phyloP scores from a whole-genome alignment of 306 rosid species.

The Phaseolus lunatus region DNA sequence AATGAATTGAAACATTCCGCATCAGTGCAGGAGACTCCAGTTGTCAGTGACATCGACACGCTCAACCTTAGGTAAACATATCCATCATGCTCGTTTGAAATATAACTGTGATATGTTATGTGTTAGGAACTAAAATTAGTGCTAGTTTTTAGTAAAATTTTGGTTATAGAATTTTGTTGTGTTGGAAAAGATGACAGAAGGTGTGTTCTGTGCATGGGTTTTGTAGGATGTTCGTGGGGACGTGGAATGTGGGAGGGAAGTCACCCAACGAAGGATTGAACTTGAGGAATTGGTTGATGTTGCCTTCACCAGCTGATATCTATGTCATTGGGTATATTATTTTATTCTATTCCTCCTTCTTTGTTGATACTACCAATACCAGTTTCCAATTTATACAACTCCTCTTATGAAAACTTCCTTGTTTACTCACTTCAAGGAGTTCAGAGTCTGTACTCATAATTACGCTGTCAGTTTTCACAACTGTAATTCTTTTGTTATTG shows the following conservation, averaged over 20 bases:
- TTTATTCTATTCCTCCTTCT: background rate
- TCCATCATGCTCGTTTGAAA: conserved; percentile 2
- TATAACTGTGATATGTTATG: background rate
- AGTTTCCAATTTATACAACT: conserved; percentile 1
- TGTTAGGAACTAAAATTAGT: background rate
- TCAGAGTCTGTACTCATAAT: conserved; percentile 22
- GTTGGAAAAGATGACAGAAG: background rate
- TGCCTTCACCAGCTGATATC: conserved; percentile 64
- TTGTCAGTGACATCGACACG: conserved; percentile 43
- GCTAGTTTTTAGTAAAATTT: background rate
- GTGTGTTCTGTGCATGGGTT: background rate
- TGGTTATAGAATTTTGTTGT: background rate
- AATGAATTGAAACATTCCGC: conserved; percentile 31
- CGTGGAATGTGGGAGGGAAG: conserved; percentile 98
- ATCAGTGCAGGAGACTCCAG: conserved; percentile 39
- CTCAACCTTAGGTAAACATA: conserved; percentile 55
- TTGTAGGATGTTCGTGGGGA: conserved; percentile 85
- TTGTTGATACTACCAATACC: background rate
- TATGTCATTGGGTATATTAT: conserved; percentile 76
- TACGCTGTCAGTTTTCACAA: conserved; percentile 16
- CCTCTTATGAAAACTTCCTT: background rate
- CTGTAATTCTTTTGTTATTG: background rate
- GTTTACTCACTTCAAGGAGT: background rate
- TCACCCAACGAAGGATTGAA: conserved; percentile 70
- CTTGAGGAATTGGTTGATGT: conserved; percentile 65